Percentiles rank a stretch among this genome's conserved stretches.
Evolutionary conservation across 257 asterid species (phyloP).

Genomic region (Rehmannia glutinosa): DNA sequence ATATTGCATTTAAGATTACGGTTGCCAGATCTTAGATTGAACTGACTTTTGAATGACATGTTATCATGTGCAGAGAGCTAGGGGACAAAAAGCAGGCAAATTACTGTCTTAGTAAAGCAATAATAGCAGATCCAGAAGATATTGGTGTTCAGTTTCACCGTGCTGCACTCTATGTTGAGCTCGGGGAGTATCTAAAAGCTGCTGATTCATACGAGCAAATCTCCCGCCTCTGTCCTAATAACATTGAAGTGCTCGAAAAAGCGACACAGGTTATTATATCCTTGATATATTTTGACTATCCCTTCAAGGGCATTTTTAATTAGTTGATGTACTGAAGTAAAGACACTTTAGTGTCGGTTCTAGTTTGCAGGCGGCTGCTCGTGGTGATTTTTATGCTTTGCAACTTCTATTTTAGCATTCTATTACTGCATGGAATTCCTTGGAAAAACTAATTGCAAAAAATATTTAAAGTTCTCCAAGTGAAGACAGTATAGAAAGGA

Average conservation of each 20-base stretch:
- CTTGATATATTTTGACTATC: not conserved
- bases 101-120: slow-evolving; percentile 72
- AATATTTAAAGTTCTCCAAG: not conserved
- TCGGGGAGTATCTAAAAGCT: slow-evolving; percentile 60
- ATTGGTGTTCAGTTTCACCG: slow-evolving; percentile 51
- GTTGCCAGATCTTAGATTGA: not conserved
- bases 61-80: slow-evolving; percentile 40
- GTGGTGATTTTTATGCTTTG: not conserved
- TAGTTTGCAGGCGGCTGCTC: not conserved
- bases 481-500: not conserved
- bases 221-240: slow-evolving; percentile 52
- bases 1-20: too few relatives aligned
- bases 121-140: slow-evolving; percentile 78
- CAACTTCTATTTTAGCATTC: not conserved
- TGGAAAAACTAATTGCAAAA: not conserved
- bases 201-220: slow-evolving; percentile 77
- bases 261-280: slow-evolving; percentile 48
- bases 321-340: not conserved
- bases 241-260: slow-evolving; percentile 38
- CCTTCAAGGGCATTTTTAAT: slow-evolving; percentile 6
- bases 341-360: not conserved
- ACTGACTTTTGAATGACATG: not conserved
- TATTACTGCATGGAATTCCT: slow-evolving; percentile 6
- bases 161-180: slow-evolving; percentile 65
- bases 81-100: slow-evolving; percentile 66